A percentile compares a stretch with the other conserved stretches of the same genome.
These are phyloP conservation scores for Inonotus hispidus DNA, from an alignment of 1,284 basidiomycete species.

Conservation along the genomic window DNA sequence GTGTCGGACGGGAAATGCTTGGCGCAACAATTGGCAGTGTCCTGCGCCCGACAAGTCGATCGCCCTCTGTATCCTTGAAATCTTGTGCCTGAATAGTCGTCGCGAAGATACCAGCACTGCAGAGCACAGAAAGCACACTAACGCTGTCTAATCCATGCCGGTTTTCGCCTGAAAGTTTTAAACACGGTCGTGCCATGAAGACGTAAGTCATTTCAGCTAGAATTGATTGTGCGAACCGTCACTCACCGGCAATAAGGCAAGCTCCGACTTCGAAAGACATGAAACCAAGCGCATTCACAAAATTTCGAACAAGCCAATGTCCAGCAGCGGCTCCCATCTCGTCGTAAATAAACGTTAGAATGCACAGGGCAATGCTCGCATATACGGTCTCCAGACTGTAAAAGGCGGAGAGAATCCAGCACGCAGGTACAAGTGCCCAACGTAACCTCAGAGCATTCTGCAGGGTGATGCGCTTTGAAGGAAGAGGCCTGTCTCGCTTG, in stretches of 20 bases:
- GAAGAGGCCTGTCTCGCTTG: conserved; percentile 42
- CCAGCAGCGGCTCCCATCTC: conserved; percentile 22
- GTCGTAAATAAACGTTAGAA: conserved; percentile 26
- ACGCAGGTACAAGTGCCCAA: conserved; percentile 30
- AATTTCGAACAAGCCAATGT: conserved; percentile 33
- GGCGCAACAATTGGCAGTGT: conserved; percentile 38
- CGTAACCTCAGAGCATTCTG: conserved; percentile 30
- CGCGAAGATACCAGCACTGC: conserved; percentile 28
- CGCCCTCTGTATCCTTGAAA: conserved; percentile 37
- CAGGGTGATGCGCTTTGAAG: conserved; percentile 34
- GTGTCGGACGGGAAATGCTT: conserved; percentile 8
- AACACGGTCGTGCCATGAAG: neutral
- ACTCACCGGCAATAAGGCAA: conserved; percentile 28
- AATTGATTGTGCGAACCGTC: neutral
- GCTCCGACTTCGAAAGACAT: conserved; percentile 31
- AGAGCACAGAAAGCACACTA: conserved; percentile 22
- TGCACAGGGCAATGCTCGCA: conserved; percentile 22
- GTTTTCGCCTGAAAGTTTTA: conserved; percentile 15
- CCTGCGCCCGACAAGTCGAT: conserved; percentile 30
- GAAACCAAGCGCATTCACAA: conserved; percentile 35
- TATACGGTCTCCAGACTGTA: conserved; percentile 23
- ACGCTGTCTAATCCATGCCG: conserved; percentile 23
- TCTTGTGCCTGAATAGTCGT: conserved; percentile 39
- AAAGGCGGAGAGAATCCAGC: conserved; percentile 24
- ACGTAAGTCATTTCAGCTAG: neutral